phyloP scores from a whole-genome alignment of 1,284 basidiomycete genomes.

The Ganoderma resinaceum region DNA sequence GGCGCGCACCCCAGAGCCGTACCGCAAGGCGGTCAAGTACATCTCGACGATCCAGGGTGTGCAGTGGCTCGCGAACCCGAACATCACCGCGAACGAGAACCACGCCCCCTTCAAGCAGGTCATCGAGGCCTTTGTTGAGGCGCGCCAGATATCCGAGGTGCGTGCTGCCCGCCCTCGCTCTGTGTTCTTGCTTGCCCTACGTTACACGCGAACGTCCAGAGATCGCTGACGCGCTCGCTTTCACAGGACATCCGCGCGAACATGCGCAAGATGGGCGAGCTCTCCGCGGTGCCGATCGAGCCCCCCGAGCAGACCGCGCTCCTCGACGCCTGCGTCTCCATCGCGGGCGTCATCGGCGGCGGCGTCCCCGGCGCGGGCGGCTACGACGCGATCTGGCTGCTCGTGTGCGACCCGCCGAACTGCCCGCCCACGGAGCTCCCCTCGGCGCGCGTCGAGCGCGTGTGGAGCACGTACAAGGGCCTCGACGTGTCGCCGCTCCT shows the following conservation, averaged over 20 bases:
- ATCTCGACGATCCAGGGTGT: conserved; percentile 63
- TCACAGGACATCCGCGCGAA: conserved; percentile 75
- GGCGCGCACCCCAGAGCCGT: conserved; percentile 52
- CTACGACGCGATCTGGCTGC: conserved; percentile 95
- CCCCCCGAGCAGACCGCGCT: conserved; percentile 88
- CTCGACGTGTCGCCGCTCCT: conserved; percentile 84
- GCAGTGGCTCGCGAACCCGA: conserved; percentile 69
- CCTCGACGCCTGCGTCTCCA: conserved; percentile 81
- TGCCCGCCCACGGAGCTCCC: conserved; percentile 46
- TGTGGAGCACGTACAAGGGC: conserved; percentile 79
- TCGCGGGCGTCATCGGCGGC: conserved; percentile 89
- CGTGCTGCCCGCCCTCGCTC: conserved; percentile 26
- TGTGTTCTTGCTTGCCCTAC: not conserved
- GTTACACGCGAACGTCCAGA: not conserved
- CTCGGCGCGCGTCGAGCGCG: conserved; percentile 61
- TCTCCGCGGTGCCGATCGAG: conserved; percentile 89
- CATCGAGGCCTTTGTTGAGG: conserved; percentile 62
- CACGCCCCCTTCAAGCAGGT: conserved; percentile 40
- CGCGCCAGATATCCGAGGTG: conserved; percentile 64
- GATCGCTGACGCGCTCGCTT: not conserved
- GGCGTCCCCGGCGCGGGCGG: conserved; percentile 98
- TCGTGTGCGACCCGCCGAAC: conserved; percentile 74
- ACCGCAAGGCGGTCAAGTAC: conserved; percentile 63
- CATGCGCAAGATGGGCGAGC: conserved; percentile 90
- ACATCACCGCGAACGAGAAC: conserved; percentile 48